Evolutionary conservation across 192 early-diverging fungal genomes (phyloP).

Genomic region (Phlyctochytrium bullatum): DNA sequence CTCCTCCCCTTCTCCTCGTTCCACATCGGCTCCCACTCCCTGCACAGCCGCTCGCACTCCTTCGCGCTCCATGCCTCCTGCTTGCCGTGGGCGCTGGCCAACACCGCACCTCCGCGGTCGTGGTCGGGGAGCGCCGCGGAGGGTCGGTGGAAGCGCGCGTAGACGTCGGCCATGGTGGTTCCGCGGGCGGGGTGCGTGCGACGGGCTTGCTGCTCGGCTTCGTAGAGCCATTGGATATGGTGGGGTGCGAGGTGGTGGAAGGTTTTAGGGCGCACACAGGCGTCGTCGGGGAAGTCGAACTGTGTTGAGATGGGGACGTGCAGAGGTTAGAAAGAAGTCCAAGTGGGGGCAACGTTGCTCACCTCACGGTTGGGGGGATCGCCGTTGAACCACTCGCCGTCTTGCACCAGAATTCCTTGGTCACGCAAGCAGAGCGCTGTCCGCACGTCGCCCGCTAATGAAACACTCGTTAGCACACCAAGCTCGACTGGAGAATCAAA

Average conservation of each 20-base stretch:
- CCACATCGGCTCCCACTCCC: too few relatives aligned
- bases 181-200: background rate
- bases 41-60: conserved; percentile 13
- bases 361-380: conserved; percentile 23
- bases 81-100: conserved; percentile 8
- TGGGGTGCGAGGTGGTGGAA: conserved; percentile 39
- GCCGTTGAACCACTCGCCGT: conserved; percentile 18
- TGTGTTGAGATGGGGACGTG: conserved; percentile 3
- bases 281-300: conserved; percentile 19
- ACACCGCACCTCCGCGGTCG: background rate
- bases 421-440: conserved; percentile 40
- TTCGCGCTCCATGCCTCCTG: background rate
- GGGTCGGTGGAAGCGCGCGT: background rate
- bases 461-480: conserved; percentile 3
- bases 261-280: conserved; percentile 35
- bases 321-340: background rate
- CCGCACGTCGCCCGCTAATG: conserved; percentile 40
- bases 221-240: conserved; percentile 32
- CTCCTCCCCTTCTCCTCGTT: background rate
- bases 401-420: conserved; percentile 25
- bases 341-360: background rate
- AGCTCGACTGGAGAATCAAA: background rate
- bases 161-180: conserved; percentile 15
- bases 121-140: background rate
- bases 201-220: conserved; percentile 1